Evolutionary conservation across 2,329 filamentous ascomycete genomes (phyloP).

Genomic region (Madurella mycetomatis): DNA sequence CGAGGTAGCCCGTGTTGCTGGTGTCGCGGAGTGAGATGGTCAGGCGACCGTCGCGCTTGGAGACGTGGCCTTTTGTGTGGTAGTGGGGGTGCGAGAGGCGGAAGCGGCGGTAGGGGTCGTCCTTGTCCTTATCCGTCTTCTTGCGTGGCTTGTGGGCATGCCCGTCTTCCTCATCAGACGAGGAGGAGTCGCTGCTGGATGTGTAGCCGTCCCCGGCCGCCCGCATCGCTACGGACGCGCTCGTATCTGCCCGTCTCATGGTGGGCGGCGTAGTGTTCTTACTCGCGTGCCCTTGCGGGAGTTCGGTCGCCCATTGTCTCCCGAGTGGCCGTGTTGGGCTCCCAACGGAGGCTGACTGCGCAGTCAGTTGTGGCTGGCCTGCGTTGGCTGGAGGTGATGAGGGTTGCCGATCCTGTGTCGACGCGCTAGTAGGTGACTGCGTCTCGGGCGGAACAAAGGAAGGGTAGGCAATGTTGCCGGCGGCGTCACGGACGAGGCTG

Average conservation of each 20-base stretch:
- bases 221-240: slow-evolving; percentile 15
- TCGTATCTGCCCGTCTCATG: slow-evolving; percentile 27
- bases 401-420: not conserved
- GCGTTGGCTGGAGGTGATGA: slow-evolving; percentile 3
- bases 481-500: slow-evolving; percentile 31
- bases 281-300: no score
- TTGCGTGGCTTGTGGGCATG: not conserved
- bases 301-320: not conserved
- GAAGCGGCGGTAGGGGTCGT: slow-evolving; percentile 49
- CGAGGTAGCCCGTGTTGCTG: slow-evolving; percentile 64
- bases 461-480: slow-evolving; percentile 32
- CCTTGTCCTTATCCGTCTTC: slow-evolving; percentile 9
- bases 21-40: slow-evolving; percentile 70
- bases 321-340: not conserved
- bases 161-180: slow-evolving; percentile 26
- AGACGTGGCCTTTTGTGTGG: slow-evolving; percentile 59
- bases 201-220: not conserved
- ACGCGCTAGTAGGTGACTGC: slow-evolving; percentile 10
- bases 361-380: not conserved
- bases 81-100: slow-evolving; percentile 61
- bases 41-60: slow-evolving; percentile 64
- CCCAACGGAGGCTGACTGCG: not conserved
- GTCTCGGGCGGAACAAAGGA: slow-evolving; percentile 31
- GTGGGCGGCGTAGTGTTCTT: no score
- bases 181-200: slow-evolving; percentile 21